phyloP scores from a whole-genome alignment of 2,329 filamentous ascomycete species.

The Sarocladium strictum region DNA sequence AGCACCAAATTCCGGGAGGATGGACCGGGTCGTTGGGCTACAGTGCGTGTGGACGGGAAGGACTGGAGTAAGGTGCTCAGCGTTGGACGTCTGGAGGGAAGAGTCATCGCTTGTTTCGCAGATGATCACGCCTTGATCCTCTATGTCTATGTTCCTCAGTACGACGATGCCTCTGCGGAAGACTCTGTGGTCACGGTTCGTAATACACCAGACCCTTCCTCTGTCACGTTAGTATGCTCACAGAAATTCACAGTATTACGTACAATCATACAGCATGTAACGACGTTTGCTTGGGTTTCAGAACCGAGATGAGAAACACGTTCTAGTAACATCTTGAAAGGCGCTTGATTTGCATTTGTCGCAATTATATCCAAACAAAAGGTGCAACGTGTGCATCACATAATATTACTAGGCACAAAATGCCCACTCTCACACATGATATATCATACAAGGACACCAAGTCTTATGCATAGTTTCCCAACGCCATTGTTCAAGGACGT shows the following conservation, averaged over 20 bases:
- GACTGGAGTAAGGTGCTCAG: slow-evolving; percentile 95
- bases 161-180: slow-evolving; percentile 58
- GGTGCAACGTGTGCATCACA: background rate
- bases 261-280: slow-evolving; percentile 34
- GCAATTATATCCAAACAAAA: background rate
- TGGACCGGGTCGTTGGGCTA: slow-evolving; percentile 80
- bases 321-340: too few relatives aligned
- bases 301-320: too few relatives aligned
- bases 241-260: slow-evolving; percentile 30
- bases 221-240: slow-evolving; percentile 17
- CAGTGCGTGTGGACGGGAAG: slow-evolving; percentile 82
- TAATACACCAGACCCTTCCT: slow-evolving; percentile 10
- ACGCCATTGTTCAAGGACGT: background rate
- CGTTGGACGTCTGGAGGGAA: slow-evolving; percentile 80
- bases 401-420: slow-evolving; percentile 4
- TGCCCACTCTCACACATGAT: background rate
- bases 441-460: slow-evolving; percentile 5
- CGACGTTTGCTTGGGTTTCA: background rate
- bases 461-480: background rate
- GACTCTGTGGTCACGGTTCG: slow-evolving; percentile 72
- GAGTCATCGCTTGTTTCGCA: slow-evolving; percentile 88
- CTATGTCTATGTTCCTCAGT: slow-evolving; percentile 73
- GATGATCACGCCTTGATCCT: slow-evolving; percentile 75
- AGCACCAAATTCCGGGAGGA: slow-evolving; percentile 71
- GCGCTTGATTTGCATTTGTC: too few relatives aligned